A percentile compares a stretch with the other conserved stretches of the same genome.
Conservation (phyloP, 2,329 filamentous ascomycete genomes). For the Fusarium piperis region DNA sequence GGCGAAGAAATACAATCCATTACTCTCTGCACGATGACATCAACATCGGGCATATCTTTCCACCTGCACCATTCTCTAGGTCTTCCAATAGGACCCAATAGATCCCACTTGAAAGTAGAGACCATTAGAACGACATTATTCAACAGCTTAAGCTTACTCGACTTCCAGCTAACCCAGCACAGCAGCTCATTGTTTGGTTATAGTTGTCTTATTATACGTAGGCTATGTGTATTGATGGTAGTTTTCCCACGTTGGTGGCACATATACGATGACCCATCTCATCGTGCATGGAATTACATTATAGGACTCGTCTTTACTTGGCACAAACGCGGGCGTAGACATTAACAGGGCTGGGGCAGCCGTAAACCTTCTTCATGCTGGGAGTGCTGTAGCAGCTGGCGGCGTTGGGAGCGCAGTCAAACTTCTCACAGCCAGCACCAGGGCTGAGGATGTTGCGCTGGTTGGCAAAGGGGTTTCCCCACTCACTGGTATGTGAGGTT, state of each 20-base stretch:
- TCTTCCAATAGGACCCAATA: not conserved
- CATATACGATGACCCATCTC: not conserved
- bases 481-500: not conserved
- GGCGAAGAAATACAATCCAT: not conserved
- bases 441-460: constrained; percentile 50
- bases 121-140: not conserved
- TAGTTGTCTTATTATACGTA: not conserved
- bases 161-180: not conserved
- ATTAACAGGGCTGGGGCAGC: constrained; percentile 53
- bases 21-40: not conserved
- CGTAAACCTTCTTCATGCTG: constrained; percentile 50
- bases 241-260: not conserved
- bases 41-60: not conserved
- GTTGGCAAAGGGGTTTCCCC: constrained; percentile 53
- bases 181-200: not conserved
- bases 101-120: not conserved
- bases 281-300: not conserved
- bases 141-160: no score
- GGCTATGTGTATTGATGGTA: not conserved
- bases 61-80: not conserved
- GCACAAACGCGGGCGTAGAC: constrained; percentile 46
- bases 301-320: constrained; percentile 18
- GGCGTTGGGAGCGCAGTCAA: constrained; percentile 50
- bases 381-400: constrained; percentile 53
- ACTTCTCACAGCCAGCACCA: constrained; percentile 49